Evolutionary conservation across 208 protist genomes (phyloP), one percentile per base, ranked within the genome.

Genomic region (Blechomonas ayalai): DNA sequence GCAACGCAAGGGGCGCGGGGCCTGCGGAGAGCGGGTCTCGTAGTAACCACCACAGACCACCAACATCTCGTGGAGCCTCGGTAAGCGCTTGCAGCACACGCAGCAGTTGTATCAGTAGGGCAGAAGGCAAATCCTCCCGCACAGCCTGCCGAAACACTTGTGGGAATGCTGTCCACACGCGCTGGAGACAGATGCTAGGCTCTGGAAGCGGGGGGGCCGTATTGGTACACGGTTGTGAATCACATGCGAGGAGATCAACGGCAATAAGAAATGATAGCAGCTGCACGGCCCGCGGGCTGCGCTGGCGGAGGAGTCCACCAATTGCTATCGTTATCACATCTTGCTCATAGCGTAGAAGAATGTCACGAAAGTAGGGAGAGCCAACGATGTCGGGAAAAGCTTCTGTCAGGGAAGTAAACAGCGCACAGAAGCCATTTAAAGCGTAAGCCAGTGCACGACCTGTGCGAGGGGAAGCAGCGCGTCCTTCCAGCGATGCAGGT

Each of bases 181-280:
- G 15, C 4, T 34, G 32, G 38, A 65, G 22, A 33, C 42, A 65
- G n/a, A n/a, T n/a, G n/a, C n/a, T n/a, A n/a, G n/a, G n/a, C 0
- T 54, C 49, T 3, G 1, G 12, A 4, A 48, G 56, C 22, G 38
- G 27, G 24, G 1, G 12, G 9, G 19, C 36, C 20, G 15, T 18
- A 13, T 1, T 36, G 4, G 5, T 18, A 23, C 23, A 32, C 4
- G 19, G 8, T 5, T 23, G 1, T 12, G n/a, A 13, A 27, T 36
- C 16, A 52, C 52, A 58, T 8, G 34, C 55, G 9, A 51, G 45
- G 4, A 85, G 33, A 51, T 87, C 78, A 10, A 50, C 56, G 8
- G 27, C 48, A 34, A 87, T 26, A 32, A 87, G 65, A 18, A 85
- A 53, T 6, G 52, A 50, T 25, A 85, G 61, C 36, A 91, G 56